A percentile compares a stretch with the other conserved stretches of the same genome.
These are phyloP conservation scores for Rhodotorula mucilaginosa DNA, from an alignment of 1,284 basidiomycete genomes.

Conservation along the genomic window DNA sequence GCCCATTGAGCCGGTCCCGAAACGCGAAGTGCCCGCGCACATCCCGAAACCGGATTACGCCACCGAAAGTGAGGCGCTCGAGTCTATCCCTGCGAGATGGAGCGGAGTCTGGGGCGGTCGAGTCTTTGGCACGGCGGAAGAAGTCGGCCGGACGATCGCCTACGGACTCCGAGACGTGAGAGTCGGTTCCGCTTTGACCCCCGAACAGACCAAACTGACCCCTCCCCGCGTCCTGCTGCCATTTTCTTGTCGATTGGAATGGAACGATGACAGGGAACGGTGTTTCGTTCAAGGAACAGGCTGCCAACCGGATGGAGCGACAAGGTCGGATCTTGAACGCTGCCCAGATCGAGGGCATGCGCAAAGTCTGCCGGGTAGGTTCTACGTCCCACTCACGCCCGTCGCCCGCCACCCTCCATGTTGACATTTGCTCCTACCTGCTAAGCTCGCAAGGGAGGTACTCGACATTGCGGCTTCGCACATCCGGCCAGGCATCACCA, in stretches of 20 bases:
- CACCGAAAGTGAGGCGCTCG: conserved; percentile 58
- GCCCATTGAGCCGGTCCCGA: conserved; percentile 62
- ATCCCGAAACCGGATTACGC: conserved; percentile 77
- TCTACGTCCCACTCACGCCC: conserved; percentile 11
- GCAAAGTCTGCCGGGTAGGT: conserved; percentile 68
- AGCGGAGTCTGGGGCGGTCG: conserved; percentile 9
- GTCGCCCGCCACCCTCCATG: background rate
- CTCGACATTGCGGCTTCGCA: conserved; percentile 83
- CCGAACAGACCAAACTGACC: background rate
- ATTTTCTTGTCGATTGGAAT: background rate
- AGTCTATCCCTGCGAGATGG: conserved; percentile 6
- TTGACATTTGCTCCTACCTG: background rate
- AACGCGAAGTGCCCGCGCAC: conserved; percentile 65
- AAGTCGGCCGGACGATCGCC: conserved; percentile 18
- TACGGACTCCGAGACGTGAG: conserved; percentile 13
- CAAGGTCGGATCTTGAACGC: conserved; percentile 57
- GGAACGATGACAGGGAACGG: conserved; percentile 17
- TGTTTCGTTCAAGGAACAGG: conserved; percentile 21
- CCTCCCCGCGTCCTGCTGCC: background rate
- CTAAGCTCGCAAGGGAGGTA: conserved; percentile 81
- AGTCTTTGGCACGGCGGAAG: conserved; percentile 26
- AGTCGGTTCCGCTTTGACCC: background rate
- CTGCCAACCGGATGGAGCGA: conserved; percentile 5
- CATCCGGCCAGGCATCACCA: conserved; percentile 85
- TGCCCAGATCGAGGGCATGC: conserved; percentile 76